Conservation (phyloP, 148 eudicot species). For the Oxyria digyna region DNA sequence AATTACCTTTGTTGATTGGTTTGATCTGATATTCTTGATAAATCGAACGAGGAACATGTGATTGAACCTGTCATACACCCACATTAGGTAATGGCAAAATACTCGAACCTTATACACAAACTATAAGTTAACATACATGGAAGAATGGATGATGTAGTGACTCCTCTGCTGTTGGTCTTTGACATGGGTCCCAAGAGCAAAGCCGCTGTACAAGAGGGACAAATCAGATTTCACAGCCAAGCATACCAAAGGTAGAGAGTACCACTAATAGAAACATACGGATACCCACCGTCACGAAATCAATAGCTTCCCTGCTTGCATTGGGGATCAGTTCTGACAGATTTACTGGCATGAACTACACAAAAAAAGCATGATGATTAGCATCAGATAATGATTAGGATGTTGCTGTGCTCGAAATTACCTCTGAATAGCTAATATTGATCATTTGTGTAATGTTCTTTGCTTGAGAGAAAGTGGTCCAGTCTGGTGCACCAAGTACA, state of each 20-base stretch:
- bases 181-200: slow-evolving; percentile 80
- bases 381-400: not conserved
- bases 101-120: not conserved
- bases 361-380: slow-evolving; percentile 2
- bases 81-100: slow-evolving; percentile 16
- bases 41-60: slow-evolving; percentile 48
- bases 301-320: slow-evolving; percentile 80
- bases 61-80: slow-evolving; percentile 30
- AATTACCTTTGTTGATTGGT: slow-evolving; percentile 33
- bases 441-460: slow-evolving; percentile 44
- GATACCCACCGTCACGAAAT: slow-evolving; percentile 62
- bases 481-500: slow-evolving; percentile 78
- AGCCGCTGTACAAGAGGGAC: slow-evolving; percentile 35
- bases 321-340: slow-evolving; percentile 64
- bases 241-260: not conserved
- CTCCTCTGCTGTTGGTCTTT: slow-evolving; percentile 88
- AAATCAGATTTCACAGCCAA: not conserved
- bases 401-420: slow-evolving; percentile 14
- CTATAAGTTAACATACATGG: slow-evolving; percentile 37
- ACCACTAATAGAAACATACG: not conserved
- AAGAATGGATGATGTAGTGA: slow-evolving; percentile 79
- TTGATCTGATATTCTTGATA: slow-evolving; percentile 42
- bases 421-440: slow-evolving; percentile 51
- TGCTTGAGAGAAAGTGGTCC: slow-evolving; percentile 51
- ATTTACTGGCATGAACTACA: slow-evolving; percentile 53